Base-by-base conservation (phyloP, 1,284 basidiomycete species). In the Papiliotrema fonsecae region DNA sequence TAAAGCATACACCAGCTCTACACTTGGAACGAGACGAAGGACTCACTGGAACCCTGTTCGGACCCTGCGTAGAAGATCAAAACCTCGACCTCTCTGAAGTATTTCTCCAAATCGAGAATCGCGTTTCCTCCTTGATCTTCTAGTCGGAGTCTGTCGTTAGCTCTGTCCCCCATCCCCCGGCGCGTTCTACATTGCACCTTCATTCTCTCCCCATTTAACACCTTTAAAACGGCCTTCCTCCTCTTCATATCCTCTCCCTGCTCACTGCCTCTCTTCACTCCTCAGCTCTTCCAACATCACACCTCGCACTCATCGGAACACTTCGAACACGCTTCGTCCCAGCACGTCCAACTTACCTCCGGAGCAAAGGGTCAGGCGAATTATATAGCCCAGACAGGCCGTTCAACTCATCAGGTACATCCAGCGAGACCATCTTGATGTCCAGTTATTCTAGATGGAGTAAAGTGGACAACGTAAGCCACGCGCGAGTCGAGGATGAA, bases 51-150 rank as follows among this genome's bases (percentile, higher is more conserved):
- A 21, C 70, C 70, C 38, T 61, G 55, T 21, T 61, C 61, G 24
- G 66, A 62, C 13, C 74, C 74, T 6, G 71, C 69, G 51, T 73
- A 75, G 39, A 75, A 55, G 2, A 73, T 57, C 28, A 75, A 42
- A 6, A 74, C 53, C 42, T 74, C 69, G 42, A 67, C 69, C 21
- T 61, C 64, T 4, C 45, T 47, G 42, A 75, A 70, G 41, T 63
- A 62, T 22, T 58, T 60, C 31, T 58, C 54, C 18, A 71, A 35
- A 47, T 73, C 64, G 6, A 58, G 61, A 25, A 75, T 68, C 7
- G 63, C 52, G n/a, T 51, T 41, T 3, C 74, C 73, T 13, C 54
- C 49, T 13, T 61, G 55, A 37, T 72, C 67, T 42, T 74, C 67
- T 3, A 75, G 54, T 22, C 74, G 61, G 2, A 75, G 52, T 25